Base-by-base conservation (phyloP, 1,139 yeast genomes). In the Pichia sp. region DNA sequence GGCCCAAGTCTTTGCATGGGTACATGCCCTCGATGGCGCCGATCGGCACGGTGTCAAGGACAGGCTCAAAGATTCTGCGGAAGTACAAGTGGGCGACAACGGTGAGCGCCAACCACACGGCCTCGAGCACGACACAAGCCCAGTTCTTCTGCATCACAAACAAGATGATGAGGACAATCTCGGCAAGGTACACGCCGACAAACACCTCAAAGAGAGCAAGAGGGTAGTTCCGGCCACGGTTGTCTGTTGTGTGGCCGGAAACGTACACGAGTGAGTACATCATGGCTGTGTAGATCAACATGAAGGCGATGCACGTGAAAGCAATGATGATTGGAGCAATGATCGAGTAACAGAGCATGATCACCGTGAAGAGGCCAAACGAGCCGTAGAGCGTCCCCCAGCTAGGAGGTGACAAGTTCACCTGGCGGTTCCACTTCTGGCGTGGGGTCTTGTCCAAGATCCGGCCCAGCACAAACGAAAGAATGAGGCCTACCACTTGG, bases 301-400 rank as follows among this genome's bases (percentile, higher is more conserved):
- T 73, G 72, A 87, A 90, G 0, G 90, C 85, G 59, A 81, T 75
- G 11, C 82, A 76, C 1, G 90, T 81, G 67, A 93, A 92, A 6
- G 83, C 75, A 61, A 93, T 73, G 58, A 85, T 78, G 54, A 85
- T 69, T 49, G 98, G 98, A 1, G 97, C 79, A 65, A 92, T 89
- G 57, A 90, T 78, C 3, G 96, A 75, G 70, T 89, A 93, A 7
- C 92, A 82, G 60, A 92, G 75, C 47, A 86, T 74, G 60, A 93
- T 89, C 58, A 90, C 88, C 2, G 88, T 87, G 75, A 92, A 80
- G 68, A 86, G 84, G 49, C 96, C 85, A 72, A 86, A 90, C 8
- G 83, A 75, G 6, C 97, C 97, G 78, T 87, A 92, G 2, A 84
- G 75, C 1, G 96, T 87, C 58, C 99, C 99, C 95, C 96, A 93